Conservation (phyloP, 169 alveolate genomes). For the Amoebophrya sp. region DNA sequence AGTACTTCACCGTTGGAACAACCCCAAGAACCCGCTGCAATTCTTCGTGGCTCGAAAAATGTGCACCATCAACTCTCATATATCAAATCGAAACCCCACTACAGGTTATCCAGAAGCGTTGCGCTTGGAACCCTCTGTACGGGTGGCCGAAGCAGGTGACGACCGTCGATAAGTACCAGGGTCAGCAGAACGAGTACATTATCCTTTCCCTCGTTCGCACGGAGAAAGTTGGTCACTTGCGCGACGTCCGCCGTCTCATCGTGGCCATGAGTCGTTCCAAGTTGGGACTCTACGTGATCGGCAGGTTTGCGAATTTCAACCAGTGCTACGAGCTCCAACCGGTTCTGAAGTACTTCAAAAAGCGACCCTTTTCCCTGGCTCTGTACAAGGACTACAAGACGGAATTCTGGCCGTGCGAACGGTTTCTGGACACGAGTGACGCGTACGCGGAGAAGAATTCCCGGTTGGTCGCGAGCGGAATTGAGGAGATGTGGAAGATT, state of each 20-base stretch:
- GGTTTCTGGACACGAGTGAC: neutral
- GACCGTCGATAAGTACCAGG: slow-evolving; percentile 82
- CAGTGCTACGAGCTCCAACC: slow-evolving; percentile 56
- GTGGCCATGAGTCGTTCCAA: slow-evolving; percentile 90
- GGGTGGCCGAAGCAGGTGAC: slow-evolving; percentile 62
- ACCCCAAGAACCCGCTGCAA: too few species aligned
- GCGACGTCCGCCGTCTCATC: slow-evolving; percentile 84
- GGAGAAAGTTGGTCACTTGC: slow-evolving; percentile 71
- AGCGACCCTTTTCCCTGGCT: slow-evolving; percentile 35
- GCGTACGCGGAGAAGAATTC: neutral
- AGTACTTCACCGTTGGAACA: too few species aligned
- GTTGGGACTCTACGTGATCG: slow-evolving; percentile 70
- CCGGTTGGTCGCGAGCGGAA: neutral
- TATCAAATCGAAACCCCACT: too few species aligned
- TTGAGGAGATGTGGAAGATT: neutral
- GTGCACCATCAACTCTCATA: too few species aligned
- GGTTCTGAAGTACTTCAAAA: slow-evolving; percentile 50
- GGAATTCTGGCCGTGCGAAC: neutral
- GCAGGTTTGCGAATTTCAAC: slow-evolving; percentile 52
- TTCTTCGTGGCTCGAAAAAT: too few species aligned
- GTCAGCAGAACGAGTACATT: slow-evolving; percentile 78
- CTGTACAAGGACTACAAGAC: neutral
- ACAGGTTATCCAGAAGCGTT: slow-evolving; percentile 54
- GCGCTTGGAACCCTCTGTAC: slow-evolving; percentile 65
- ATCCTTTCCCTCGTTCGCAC: slow-evolving; percentile 81